Evolutionary conservation across 768 basidiomycete species (phyloP).

Genomic region (Dacryopinax spathularia): DNA sequence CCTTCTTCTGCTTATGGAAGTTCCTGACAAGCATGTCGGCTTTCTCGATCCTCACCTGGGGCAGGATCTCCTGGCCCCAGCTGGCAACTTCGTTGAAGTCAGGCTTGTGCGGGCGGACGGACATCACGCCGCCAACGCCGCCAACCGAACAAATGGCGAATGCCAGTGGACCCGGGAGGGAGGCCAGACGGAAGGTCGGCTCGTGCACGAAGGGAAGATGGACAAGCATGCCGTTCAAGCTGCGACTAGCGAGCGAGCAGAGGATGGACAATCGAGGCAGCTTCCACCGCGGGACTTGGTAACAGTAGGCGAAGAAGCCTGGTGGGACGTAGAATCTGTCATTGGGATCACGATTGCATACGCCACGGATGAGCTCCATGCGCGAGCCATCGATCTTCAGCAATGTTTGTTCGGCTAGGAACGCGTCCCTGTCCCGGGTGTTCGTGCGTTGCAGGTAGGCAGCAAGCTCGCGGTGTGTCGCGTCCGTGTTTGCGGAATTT

Average conservation of each 20-base stretch:
- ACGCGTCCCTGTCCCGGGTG: slow-evolving; percentile 12
- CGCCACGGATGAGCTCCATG: slow-evolving; percentile 10
- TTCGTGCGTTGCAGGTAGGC: slow-evolving; percentile 13
- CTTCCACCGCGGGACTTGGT: slow-evolving; percentile 25
- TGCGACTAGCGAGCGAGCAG: slow-evolving; percentile 24
- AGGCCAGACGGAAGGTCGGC: slow-evolving; percentile 25
- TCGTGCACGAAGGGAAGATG: slow-evolving; percentile 27
- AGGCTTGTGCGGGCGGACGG: slow-evolving; percentile 2
- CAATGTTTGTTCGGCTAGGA: slow-evolving; percentile 20
- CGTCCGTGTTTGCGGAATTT: too few species aligned
- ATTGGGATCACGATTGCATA: slow-evolving; percentile 14
- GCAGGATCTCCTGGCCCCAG: slow-evolving; percentile 18
- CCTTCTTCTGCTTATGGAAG: slow-evolving; percentile 12
- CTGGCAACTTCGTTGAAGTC: slow-evolving; percentile 9
- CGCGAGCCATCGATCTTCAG: slow-evolving; percentile 15
- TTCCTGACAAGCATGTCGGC: slow-evolving; percentile 24
- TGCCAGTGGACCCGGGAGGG: slow-evolving; percentile 23
- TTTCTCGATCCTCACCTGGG: slow-evolving; percentile 22
- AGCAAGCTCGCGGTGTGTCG: slow-evolving; percentile 8
- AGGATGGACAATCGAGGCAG: slow-evolving; percentile 22
- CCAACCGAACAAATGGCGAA: slow-evolving; percentile 29
- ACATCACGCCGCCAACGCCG: slow-evolving; percentile 4
- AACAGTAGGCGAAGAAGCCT: slow-evolving; percentile 23
- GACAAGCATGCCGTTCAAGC: slow-evolving; percentile 22
- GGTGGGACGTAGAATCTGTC: slow-evolving; percentile 24